phyloP scores from a whole-genome alignment of 371 early-diverging fungal genomes.

The Mortierella sp. region DNA sequence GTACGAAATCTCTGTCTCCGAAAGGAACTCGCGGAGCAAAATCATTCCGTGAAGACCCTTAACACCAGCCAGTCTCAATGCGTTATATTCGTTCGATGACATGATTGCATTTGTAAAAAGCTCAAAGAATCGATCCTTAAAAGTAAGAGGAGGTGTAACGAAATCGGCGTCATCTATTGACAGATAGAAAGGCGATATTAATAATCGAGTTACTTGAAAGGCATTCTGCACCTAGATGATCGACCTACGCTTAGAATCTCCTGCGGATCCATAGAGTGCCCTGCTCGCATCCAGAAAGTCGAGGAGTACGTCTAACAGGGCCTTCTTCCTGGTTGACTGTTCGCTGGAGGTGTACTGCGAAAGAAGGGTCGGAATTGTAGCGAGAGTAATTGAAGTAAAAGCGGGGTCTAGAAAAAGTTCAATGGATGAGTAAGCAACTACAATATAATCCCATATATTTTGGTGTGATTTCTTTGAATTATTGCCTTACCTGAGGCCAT shows the following conservation, averaged over 20 bases:
- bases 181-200: neutral
- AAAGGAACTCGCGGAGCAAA: slow-evolving; percentile 67
- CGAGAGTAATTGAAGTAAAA: slow-evolving; percentile 66
- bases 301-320: slow-evolving; percentile 73
- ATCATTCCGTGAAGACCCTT: slow-evolving; percentile 77
- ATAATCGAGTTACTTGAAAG: neutral
- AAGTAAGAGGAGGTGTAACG: slow-evolving; percentile 68
- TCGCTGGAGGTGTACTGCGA: slow-evolving; percentile 66
- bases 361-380: slow-evolving; percentile 68
- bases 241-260: slow-evolving; percentile 58
- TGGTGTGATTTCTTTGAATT: neutral
- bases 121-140: slow-evolving; percentile 77
- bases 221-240: neutral
- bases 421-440: neutral
- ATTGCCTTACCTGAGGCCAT: slow-evolving; percentile 69
- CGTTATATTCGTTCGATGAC: slow-evolving; percentile 79
- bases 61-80: slow-evolving; percentile 74
- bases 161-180: slow-evolving; percentile 61
- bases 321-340: slow-evolving; percentile 71
- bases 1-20: slow-evolving; percentile 70
- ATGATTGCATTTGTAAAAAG: slow-evolving; percentile 71
- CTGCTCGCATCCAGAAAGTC: slow-evolving; percentile 76
- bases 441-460: neutral
- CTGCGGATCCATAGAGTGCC: slow-evolving; percentile 68
- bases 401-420: slow-evolving; percentile 64